phyloP scores from a whole-genome alignment of 345 rosid species.

The Eucalyptus leucophloia region DNA sequence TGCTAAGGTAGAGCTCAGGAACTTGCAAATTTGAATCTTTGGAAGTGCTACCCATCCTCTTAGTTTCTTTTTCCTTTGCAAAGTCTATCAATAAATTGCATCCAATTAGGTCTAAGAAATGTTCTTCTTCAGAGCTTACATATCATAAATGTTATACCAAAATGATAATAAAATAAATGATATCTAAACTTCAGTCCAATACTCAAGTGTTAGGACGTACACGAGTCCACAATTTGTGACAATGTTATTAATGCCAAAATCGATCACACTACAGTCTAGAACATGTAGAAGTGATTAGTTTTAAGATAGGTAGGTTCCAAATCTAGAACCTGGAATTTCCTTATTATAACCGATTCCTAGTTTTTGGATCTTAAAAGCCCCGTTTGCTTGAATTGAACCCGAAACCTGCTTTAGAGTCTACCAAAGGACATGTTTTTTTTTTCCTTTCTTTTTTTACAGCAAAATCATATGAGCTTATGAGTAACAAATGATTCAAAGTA shows the following conservation, averaged over 20 bases:
- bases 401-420: too few relatives aligned
- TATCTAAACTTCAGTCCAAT: background rate
- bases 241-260: background rate
- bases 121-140: background rate
- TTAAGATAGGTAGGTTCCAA: too few relatives aligned
- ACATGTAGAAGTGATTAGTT: background rate
- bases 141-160: background rate
- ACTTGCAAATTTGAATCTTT: background rate
- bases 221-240: background rate
- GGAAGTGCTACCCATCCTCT: background rate
- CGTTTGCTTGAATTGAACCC: too few relatives aligned
- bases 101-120: background rate
- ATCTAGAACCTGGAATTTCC: too few relatives aligned
- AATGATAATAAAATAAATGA: background rate
- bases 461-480: too few relatives aligned
- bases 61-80: background rate
- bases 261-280: background rate
- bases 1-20: background rate
- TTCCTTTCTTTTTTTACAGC: rapidly evolving
- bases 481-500: too few relatives aligned
- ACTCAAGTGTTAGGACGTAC: background rate
- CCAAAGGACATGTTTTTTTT: too few relatives aligned
- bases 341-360: too few relatives aligned
- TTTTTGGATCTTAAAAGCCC: too few relatives aligned
- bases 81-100: background rate